These are phyloP conservation scores for Tetrastigma voinierianum DNA, from an alignment of 164 flowering plant genomes.

Conservation along the genomic window DNA sequence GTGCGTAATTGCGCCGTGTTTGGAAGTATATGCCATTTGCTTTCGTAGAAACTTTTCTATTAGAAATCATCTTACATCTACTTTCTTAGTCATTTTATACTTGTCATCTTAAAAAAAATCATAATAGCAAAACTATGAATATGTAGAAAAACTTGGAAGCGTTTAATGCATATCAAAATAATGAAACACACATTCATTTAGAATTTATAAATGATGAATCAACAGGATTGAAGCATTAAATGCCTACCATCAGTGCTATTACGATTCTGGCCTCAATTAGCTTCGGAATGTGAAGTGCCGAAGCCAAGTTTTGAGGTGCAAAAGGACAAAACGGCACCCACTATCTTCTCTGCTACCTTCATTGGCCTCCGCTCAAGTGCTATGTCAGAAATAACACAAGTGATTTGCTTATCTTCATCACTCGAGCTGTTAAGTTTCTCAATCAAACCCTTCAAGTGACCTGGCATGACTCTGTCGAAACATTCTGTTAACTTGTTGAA, in stretches of 20 bases:
- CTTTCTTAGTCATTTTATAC: no score
- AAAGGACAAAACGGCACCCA: conserved; percentile 17
- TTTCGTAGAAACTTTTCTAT: no score
- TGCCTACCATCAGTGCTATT: not conserved
- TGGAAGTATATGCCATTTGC: no score
- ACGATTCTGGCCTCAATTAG: conserved; percentile 22
- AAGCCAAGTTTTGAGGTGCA: conserved; percentile 7
- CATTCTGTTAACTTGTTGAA: not conserved
- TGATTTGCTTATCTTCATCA: conserved; percentile 11
- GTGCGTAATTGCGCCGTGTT: no score
- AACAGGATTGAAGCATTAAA: no score
- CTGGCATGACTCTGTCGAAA: conserved; percentile 12
- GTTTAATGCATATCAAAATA: no score
- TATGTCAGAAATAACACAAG: conserved; percentile 31
- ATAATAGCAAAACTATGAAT: no score
- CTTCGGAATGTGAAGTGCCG: conserved; percentile 11
- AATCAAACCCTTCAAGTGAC: conserved; percentile 15
- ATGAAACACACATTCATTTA: no score
- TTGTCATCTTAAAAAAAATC: no score
- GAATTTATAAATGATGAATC: no score
- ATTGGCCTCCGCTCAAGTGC: conserved; percentile 14
- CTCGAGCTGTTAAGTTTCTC: not conserved
- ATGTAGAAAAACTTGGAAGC: no score
- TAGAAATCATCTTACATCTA: no score
- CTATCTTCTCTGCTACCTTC: conserved; percentile 22